These are phyloP conservation scores for Talaromyces pinophilus DNA, from an alignment of 2,329 filamentous ascomycete genomes.

Conservation along the genomic window DNA sequence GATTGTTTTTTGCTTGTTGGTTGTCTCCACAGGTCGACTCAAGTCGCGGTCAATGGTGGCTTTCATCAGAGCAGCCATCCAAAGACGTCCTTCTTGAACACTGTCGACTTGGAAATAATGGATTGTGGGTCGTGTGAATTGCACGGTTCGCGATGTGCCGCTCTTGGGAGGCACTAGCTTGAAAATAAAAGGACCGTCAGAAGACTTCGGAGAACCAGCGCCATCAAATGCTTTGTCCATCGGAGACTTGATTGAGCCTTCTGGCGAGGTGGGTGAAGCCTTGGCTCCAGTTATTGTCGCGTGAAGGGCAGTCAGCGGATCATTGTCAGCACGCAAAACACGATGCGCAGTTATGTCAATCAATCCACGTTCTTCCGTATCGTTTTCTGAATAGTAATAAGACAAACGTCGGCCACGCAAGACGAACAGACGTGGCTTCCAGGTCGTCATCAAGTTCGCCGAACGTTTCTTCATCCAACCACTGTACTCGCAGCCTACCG, in stretches of 20 bases:
- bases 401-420: conserved; percentile 86
- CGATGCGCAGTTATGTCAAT: conserved; percentile 98
- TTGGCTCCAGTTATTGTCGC: conserved; percentile 89
- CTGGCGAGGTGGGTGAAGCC: conserved; percentile 59
- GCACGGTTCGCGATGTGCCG: conserved; percentile 85
- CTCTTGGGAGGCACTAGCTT: conserved; percentile 90
- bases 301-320: conserved; percentile 85
- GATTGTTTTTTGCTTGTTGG: conserved; percentile 96
- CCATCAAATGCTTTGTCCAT: conserved; percentile 36
- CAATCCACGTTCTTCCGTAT: conserved; percentile 88
- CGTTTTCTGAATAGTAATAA: conserved; percentile 94
- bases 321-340: conserved; percentile 90
- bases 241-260: conserved; percentile 41
- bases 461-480: conserved; percentile 99
- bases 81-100: conserved; percentile 80
- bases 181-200: conserved; percentile 79
- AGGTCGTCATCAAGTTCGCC: conserved; percentile 92
- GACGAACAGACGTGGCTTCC: conserved; percentile 96
- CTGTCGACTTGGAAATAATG: conserved; percentile 98
- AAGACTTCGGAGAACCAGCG: conserved; percentile 33
- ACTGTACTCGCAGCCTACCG: conserved; percentile 83
- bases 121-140: conserved; percentile 94
- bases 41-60: conserved; percentile 93
- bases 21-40: conserved; percentile 76
- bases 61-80: conserved; percentile 99